Conservation (phyloP, 2,329 filamentous ascomycete species). For the Stagonosporopsis rhizophila region DNA sequence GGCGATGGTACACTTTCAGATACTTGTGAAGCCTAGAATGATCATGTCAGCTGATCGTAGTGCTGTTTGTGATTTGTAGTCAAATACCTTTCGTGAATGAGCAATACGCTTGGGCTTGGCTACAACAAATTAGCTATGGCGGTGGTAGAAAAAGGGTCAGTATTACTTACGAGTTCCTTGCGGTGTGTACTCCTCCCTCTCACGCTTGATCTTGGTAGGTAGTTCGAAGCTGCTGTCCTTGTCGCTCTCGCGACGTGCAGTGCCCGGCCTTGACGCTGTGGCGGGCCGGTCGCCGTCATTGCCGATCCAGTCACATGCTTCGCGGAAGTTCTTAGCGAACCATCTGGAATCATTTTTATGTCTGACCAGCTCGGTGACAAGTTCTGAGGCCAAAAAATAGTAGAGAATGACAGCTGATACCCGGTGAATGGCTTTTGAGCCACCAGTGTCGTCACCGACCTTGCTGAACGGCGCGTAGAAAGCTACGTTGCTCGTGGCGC, state of each 20-base stretch:
- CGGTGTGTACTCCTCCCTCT: constrained; percentile 33
- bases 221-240: constrained; percentile 25
- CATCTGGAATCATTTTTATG: constrained; percentile 35
- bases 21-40: constrained; percentile 6
- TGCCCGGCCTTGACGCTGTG: constrained; percentile 28
- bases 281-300: constrained; percentile 34
- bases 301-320: constrained; percentile 37
- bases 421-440: constrained; percentile 37
- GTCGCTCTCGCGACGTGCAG: constrained; percentile 23
- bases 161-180: constrained; percentile 27
- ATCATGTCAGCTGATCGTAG: neutral
- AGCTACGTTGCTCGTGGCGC: constrained; percentile 37
- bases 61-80: neutral
- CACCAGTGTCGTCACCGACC: constrained; percentile 35
- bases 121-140: neutral
- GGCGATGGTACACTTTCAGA: constrained; percentile 10
- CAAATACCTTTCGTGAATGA: constrained; percentile 16
- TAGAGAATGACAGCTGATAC: constrained; percentile 37
- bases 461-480: constrained; percentile 39
- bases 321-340: constrained; percentile 40
- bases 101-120: constrained; percentile 16
- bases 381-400: constrained; percentile 36
- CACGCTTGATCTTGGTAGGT: constrained; percentile 33
- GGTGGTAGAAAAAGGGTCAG: neutral
- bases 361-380: constrained; percentile 34